phyloP scores from a whole-genome alignment of 805 yeast species.

The Isabelozyma rhagii region DNA sequence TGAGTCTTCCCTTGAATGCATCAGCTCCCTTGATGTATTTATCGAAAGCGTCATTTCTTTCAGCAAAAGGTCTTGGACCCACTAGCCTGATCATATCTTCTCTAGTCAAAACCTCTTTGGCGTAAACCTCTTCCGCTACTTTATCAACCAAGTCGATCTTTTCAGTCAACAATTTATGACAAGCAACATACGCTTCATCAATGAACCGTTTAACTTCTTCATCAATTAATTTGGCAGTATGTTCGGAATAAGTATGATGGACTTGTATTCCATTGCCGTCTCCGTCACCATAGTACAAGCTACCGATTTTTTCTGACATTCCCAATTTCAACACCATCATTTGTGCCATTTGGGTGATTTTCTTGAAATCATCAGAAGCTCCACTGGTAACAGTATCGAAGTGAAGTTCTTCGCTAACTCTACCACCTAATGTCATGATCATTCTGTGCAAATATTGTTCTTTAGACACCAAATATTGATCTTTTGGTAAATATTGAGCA shows the following conservation, averaged over 20 bases:
- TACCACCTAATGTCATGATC: conserved; percentile 93
- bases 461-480: conserved; percentile 72
- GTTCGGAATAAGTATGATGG: conserved; percentile 65
- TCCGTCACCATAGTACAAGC: conserved; percentile 51
- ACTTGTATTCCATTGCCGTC: conserved; percentile 52
- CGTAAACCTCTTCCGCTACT: conserved; percentile 70
- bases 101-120: conserved; percentile 77
- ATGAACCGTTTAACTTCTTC: conserved; percentile 66
- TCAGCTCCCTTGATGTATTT: conserved; percentile 64
- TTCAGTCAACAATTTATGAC: conserved; percentile 54
- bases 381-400: conserved; percentile 88
- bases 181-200: conserved; percentile 59
- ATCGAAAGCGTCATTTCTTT: conserved; percentile 84
- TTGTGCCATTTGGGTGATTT: conserved; percentile 84
- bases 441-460: conserved; percentile 79
- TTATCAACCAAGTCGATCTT: conserved; percentile 59
- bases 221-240: conserved; percentile 66
- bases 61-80: conserved; percentile 77
- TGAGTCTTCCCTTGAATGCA: conserved; percentile 32
- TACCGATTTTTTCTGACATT: conserved; percentile 81
- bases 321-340: conserved; percentile 87
- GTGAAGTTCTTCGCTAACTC: conserved; percentile 88
- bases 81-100: conserved; percentile 74
- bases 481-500: conserved; percentile 92
- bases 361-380: conserved; percentile 89